Evolutionary conservation across 148 eudicot species (phyloP).

Genomic region (Chenopodium quinoa): DNA sequence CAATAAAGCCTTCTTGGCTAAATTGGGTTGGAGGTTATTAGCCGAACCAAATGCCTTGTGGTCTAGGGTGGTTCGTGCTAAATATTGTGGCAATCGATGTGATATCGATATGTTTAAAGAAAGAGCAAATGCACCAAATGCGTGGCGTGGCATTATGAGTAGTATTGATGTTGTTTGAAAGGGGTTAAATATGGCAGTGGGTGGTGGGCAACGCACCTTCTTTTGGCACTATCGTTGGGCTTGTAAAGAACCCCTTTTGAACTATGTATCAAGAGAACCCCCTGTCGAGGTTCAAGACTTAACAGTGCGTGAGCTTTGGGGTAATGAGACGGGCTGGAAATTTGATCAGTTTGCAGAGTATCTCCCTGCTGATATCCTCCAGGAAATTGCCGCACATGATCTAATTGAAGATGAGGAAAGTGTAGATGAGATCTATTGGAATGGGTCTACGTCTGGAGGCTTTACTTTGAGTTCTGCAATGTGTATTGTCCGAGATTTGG

Average conservation of each 20-base stretch:
- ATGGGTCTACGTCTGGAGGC: too few relatives aligned
- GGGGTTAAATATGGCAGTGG: neutral
- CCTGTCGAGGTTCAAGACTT: accelerated
- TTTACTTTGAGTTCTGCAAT: neutral
- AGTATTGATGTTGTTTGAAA: neutral
- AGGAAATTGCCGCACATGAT: too few relatives aligned
- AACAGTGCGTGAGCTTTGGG: neutral
- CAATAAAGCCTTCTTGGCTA: neutral
- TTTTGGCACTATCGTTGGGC: neutral
- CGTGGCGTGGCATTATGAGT: neutral
- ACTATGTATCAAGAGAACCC: neutral
- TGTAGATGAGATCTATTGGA: too few relatives aligned
- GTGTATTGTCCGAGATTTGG: neutral
- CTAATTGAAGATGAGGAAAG: too few relatives aligned
- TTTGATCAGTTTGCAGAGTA: too few relatives aligned
- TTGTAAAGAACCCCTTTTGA: accelerated
- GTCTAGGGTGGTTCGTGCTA: neutral
- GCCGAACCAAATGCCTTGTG: neutral
- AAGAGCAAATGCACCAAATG: neutral
- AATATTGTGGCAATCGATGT: neutral
- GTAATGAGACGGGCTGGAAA: accelerated
- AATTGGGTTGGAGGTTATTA: neutral
- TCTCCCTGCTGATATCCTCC: too few relatives aligned
- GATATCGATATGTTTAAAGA: neutral
- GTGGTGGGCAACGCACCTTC: neutral